phyloP scores from a whole-genome alignment of 2,329 filamentous ascomycete genomes.

The Hypoxylon sp. region DNA sequence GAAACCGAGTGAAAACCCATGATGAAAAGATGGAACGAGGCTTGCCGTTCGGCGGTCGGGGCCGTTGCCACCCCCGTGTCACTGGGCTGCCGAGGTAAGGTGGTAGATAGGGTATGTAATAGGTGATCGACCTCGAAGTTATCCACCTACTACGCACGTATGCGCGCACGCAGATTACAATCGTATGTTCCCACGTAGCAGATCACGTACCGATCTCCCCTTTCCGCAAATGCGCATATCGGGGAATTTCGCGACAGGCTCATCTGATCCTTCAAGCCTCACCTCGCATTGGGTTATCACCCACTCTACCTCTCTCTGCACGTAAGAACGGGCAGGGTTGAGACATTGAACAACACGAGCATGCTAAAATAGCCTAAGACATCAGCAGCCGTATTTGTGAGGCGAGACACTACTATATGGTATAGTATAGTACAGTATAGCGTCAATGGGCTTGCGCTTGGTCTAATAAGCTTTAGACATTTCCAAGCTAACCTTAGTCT shows the following conservation, averaged over 20 bases:
- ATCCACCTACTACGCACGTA: background rate
- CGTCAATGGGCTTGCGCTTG: background rate
- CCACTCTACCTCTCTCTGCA: background rate
- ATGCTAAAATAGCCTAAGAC: background rate
- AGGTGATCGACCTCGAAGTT: background rate
- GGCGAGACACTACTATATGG: no score
- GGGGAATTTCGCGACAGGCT: background rate
- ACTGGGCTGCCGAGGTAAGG: conserved; percentile 4
- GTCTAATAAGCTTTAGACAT: background rate
- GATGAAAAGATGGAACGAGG: background rate
- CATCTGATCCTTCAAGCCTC: conserved; percentile 4
- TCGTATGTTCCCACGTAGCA: background rate
- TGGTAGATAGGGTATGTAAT: background rate
- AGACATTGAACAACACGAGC: conserved; percentile 2
- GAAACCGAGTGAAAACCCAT: background rate
- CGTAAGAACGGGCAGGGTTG: conserved; percentile 1
- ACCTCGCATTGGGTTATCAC: background rate
- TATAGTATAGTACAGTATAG: no score
- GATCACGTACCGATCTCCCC: background rate
- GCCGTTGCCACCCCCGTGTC: conserved; percentile 10
- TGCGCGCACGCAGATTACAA: background rate
- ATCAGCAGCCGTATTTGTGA: background rate
- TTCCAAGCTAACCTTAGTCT: conserved; percentile 1
- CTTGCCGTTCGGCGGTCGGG: conserved; percentile 2
- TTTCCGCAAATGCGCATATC: conserved; percentile 3